Evolutionary conservation across 2,329 filamentous ascomycete genomes (phyloP), one percentile per base, ranked within the genome.

Genomic region (Stachybotrys chartarum): DNA sequence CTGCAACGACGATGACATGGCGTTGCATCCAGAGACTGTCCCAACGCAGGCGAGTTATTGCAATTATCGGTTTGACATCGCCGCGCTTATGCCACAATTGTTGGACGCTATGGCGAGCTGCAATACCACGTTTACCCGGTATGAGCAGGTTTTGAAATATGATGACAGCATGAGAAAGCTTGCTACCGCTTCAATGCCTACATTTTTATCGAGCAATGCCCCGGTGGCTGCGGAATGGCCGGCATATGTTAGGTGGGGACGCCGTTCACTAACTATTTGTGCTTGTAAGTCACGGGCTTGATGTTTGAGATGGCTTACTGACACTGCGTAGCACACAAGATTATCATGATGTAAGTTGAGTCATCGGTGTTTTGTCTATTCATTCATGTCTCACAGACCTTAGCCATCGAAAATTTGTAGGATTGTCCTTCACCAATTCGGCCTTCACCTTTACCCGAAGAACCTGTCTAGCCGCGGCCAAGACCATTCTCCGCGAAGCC

Each of bases 401-500:
- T 18, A 47, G 45, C 18, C 72, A 74, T 56, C 66, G 71, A 3
- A 65, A 68, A 0, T 72, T 72, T 44, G 54, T 73, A 7, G 70
- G 69, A 30, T 64, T 63, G 30, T 70, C 62, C 54, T 66, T 67
- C 61, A 66, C 60, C 53, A 68, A 70, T 42, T 60, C 65, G 0
- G 65, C 59, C 17, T 72, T 70, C 50, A 60, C 54, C 24, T 68
- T 69, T 14, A 71, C 71, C 2, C 62, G 71, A 11, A 58, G 64
- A 7, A 73, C 70, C 1, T 74, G 71, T 51, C 61, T 72, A 12
- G 67, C 70, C 0, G 71, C 71, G 3, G 66, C 71, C 16, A 71
- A 69, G 62, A 73, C 71, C 1, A 74, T 74, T 50, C 57, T 74
- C 61, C 64, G 63, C 11, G 66, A 68, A 53, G 63, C 63, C 53